Evolutionary conservation across 202 grass and related monocot species (phyloP).

Genomic region (Zizania palustris): DNA sequence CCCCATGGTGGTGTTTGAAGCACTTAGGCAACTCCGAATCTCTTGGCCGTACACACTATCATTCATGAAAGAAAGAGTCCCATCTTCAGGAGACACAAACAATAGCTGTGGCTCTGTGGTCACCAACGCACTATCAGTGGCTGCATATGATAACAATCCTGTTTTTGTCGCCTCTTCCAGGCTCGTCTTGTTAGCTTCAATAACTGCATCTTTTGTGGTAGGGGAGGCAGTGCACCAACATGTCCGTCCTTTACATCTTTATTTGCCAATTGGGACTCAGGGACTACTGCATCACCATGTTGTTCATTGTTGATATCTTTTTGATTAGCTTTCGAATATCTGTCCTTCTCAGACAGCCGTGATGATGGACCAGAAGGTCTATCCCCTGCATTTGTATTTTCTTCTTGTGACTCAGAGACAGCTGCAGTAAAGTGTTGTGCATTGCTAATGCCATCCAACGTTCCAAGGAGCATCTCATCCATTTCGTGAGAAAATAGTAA

Average conservation of each 20-base stretch:
- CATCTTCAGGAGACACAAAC: constrained; percentile 59
- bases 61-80: constrained; percentile 58
- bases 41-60: constrained; percentile 41
- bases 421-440: constrained; percentile 27
- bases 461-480: constrained; percentile 40
- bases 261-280: constrained; percentile 28
- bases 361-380: constrained; percentile 43
- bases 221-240: constrained; percentile 24
- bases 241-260: constrained; percentile 18
- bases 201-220: constrained; percentile 17
- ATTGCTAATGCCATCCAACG: constrained; percentile 20
- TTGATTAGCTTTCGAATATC: constrained; percentile 19
- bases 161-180: constrained; percentile 31
- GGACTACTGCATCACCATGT: constrained; percentile 20
- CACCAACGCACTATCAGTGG: constrained; percentile 6
- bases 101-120: constrained; percentile 53
- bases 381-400: not conserved
- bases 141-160: constrained; percentile 38
- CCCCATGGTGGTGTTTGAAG: constrained; percentile 27
- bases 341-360: constrained; percentile 33
- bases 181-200: constrained; percentile 30
- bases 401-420: constrained; percentile 30
- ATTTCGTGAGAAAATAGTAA: constrained; percentile 27
- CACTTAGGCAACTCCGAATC: constrained; percentile 41
- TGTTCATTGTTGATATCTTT: constrained; percentile 16